phyloP scores from a whole-genome alignment of 2,329 filamentous ascomycete species.

The Hypocreales sp. region DNA sequence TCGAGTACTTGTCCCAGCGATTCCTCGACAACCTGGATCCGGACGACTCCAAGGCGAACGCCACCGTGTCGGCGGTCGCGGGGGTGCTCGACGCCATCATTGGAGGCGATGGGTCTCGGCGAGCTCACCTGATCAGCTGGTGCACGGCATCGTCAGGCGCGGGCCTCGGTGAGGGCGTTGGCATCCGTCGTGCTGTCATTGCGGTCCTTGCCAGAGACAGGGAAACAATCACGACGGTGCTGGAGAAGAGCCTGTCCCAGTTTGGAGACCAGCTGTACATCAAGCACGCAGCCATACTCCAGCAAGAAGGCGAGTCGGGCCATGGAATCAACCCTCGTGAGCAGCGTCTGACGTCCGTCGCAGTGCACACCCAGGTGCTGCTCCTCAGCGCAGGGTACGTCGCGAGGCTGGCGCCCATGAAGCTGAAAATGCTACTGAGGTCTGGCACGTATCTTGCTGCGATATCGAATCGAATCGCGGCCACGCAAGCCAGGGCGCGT shows the following conservation, averaged over 20 bases:
- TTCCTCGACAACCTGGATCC: constrained; percentile 21
- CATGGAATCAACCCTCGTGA: neutral
- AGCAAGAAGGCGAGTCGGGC: constrained; percentile 59
- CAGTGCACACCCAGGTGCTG: constrained; percentile 66
- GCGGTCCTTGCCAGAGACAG: constrained; percentile 37
- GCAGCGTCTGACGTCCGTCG: constrained; percentile 8
- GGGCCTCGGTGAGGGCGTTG: constrained; percentile 46
- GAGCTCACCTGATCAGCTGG: constrained; percentile 45
- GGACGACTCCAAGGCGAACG: constrained; percentile 14
- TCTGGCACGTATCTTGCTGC: constrained; percentile 60
- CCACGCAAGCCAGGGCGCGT: constrained; percentile 58
- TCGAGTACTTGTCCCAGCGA: constrained; percentile 26
- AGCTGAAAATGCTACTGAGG: constrained; percentile 52
- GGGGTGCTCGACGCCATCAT: constrained; percentile 37
- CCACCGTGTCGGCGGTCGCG: constrained; percentile 39
- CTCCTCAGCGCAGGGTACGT: constrained; percentile 67
- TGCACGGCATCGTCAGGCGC: constrained; percentile 48
- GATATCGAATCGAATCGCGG: constrained; percentile 71
- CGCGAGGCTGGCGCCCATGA: constrained; percentile 47
- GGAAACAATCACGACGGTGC: constrained; percentile 33
- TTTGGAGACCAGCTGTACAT: constrained; percentile 85
- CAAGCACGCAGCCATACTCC: constrained; percentile 65
- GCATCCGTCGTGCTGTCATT: constrained; percentile 51
- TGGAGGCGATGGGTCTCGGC: constrained; percentile 28
- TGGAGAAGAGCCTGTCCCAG: constrained; percentile 54